Conservation (phyloP, 345 rosid species). For the Aegle marmelos region DNA sequence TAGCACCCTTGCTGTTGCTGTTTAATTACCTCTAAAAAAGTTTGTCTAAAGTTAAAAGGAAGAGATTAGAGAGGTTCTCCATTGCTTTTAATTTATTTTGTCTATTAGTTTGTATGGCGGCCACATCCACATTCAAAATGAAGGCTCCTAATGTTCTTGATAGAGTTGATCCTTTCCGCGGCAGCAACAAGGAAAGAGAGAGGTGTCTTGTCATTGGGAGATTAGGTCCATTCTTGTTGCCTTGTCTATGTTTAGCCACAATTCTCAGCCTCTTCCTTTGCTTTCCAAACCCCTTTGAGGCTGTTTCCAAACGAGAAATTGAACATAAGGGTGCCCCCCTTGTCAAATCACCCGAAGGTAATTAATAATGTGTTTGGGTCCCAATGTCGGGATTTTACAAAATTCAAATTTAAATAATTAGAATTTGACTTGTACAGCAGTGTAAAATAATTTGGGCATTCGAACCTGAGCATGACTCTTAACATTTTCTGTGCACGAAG, state of each 20-base stretch:
- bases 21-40: too few species aligned
- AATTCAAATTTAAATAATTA: too few species aligned
- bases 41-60: too few species aligned
- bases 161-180: background rate
- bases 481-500: too few species aligned
- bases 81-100: background rate
- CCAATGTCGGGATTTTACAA: too few species aligned
- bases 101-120: background rate
- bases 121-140: background rate
- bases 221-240: background rate
- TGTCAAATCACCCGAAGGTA: slow-evolving; percentile 15
- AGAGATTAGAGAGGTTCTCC: too few species aligned
- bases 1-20: background rate
- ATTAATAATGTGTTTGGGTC: too few species aligned
- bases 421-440: too few species aligned
- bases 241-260: background rate
- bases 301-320: background rate
- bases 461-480: too few species aligned
- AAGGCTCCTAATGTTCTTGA: background rate
- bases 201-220: background rate
- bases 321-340: background rate
- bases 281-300: background rate
- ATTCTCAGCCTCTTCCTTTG: background rate
- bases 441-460: too few species aligned
- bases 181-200: background rate